Conservation (phyloP, 2,329 filamentous ascomycete species). For the Xylaria arbuscula region DNA sequence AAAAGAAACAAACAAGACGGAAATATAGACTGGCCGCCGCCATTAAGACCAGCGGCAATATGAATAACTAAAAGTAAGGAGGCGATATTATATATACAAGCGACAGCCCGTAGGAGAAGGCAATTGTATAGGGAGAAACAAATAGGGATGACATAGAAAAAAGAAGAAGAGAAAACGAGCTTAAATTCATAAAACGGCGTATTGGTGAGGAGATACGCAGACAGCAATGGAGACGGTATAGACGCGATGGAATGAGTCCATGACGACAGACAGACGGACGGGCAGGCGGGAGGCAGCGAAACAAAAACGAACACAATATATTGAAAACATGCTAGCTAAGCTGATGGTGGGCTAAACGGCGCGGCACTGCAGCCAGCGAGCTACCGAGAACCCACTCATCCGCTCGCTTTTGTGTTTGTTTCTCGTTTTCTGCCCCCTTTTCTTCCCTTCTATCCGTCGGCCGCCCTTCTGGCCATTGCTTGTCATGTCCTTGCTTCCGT, state of each 20-base stretch:
- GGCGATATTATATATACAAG: constrained; percentile 27
- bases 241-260: not conserved
- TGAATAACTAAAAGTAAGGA: not conserved
- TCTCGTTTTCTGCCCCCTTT: constrained; percentile 16
- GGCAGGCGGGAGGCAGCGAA: constrained; percentile 11
- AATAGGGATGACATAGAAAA: constrained; percentile 4
- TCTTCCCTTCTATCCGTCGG: not conserved
- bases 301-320: constrained; percentile 30
- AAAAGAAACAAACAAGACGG: not conserved
- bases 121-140: not conserved
- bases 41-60: not conserved
- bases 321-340: constrained; percentile 34
- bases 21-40: not conserved
- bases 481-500: constrained; percentile 8
- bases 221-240: not conserved
- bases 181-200: not conserved
- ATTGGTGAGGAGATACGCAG: not conserved
- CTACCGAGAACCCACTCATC: constrained; percentile 13
- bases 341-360: constrained; percentile 21
- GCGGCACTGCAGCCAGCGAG: too few species aligned
- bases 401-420: constrained; percentile 30
- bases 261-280: not conserved
- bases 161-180: not conserved
- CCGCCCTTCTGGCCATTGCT: not conserved
- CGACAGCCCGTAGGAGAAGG: constrained; percentile 1